Evolutionary conservation across 805 yeast species (phyloP), one percentile per base, ranked within the genome.

Genomic region (Yamadazyma kitorensis): DNA sequence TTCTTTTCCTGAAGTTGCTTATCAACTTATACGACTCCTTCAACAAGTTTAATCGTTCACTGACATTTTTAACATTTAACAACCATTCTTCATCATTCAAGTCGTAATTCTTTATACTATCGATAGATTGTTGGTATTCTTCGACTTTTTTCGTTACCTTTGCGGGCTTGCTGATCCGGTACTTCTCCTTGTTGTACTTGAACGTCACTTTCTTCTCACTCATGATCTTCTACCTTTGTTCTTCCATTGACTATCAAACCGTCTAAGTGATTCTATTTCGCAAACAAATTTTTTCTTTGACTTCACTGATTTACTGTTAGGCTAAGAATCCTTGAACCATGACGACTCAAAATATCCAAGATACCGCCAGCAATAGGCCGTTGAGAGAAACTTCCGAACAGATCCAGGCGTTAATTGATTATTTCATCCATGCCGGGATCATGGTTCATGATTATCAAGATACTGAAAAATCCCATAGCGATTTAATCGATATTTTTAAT

Each of bases 401-500:
- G 39, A 45, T 63, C 3, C 64, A 49, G 45, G 45, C 49, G 10
- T 43, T 63, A 21, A 57, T 62, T 15, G 96, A 91, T 54, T 81
- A 94, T 6, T 76, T 89, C 37, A 79, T 88, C 13, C 96, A 91
- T 53, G 65, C 89, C 15, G 97, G 96, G 3, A 89, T 91, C 11
- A 77, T 89, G 33, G 89, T 88, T 3, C 96, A 93, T 57, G 98
- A 91, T 59, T 87, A 82, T 54, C 89, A 88, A 44, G 96, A 95
- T 8, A 87, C 95, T 2, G 80, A 74, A 20, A 91, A 82, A 47
- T 82, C 95, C 2, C 78, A 80, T 39, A 55, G 57, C n/a, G 73
- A 68, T 1, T 49, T 67, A 17, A 54, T 58, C 2, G 62, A 62
- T 34, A 62, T 63, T 34, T 57, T 63, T 32, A 72, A 75, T 59